phyloP scores from a whole-genome alignment of 768 basidiomycete species.

The Neoboletus magnificus region DNA sequence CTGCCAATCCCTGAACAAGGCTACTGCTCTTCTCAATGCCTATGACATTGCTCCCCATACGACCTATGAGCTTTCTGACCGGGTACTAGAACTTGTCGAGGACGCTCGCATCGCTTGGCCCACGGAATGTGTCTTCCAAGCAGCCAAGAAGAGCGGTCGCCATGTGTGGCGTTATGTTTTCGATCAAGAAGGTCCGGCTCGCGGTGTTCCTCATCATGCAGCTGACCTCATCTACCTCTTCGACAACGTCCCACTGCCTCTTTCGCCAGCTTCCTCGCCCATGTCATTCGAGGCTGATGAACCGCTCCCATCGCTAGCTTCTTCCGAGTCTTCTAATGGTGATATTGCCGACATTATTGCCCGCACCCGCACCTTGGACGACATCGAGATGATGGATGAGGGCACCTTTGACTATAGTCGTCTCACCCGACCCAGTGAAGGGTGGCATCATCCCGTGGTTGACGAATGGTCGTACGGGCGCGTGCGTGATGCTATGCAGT shows the following conservation, averaged over 20 bases:
- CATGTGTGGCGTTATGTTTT: slow-evolving; percentile 82
- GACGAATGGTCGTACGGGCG: slow-evolving; percentile 65
- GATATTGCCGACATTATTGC: slow-evolving; percentile 17
- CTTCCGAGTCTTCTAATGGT: slow-evolving; percentile 26
- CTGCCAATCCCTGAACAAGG: slow-evolving; percentile 64
- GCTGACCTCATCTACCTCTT: slow-evolving; percentile 77
- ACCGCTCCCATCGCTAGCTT: slow-evolving; percentile 27
- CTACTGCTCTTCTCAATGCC: slow-evolving; percentile 57
- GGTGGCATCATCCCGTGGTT: slow-evolving; percentile 57
- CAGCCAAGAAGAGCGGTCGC: slow-evolving; percentile 47
- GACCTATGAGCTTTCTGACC: slow-evolving; percentile 64
- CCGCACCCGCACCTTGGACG: slow-evolving; percentile 22
- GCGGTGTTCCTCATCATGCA: slow-evolving; percentile 64
- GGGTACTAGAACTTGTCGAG: slow-evolving; percentile 69
- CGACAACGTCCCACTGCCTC: slow-evolving; percentile 64
- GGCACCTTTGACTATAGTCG: slow-evolving; percentile 17
- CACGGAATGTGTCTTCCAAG: slow-evolving; percentile 58
- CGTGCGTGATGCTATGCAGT: slow-evolving; percentile 69
- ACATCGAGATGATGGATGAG: slow-evolving; percentile 26
- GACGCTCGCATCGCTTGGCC: slow-evolving; percentile 78
- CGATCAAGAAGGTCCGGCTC: slow-evolving; percentile 72
- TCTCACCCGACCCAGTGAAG: slow-evolving; percentile 26
- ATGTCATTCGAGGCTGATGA: slow-evolving; percentile 36
- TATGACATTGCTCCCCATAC: slow-evolving; percentile 69
- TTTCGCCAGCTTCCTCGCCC: slow-evolving; percentile 32